phyloP scores from a whole-genome alignment of 2,329 filamentous ascomycete genomes.

The Orbilia brochopaga region DNA sequence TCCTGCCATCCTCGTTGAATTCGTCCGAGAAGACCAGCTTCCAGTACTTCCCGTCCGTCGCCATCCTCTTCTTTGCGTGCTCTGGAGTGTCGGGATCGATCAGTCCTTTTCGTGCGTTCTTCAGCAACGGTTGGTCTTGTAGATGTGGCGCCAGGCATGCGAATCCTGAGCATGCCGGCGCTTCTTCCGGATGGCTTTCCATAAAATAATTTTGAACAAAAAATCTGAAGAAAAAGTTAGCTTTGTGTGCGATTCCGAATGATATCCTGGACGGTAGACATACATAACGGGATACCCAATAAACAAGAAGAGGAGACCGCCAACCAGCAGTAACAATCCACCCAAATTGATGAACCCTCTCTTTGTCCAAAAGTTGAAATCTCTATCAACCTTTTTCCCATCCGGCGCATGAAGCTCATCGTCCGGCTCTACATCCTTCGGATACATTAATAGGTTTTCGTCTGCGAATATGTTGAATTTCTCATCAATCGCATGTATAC shows the following conservation, averaged over 20 bases:
- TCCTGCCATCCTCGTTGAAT: constrained; percentile 71
- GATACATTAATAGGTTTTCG: constrained; percentile 70
- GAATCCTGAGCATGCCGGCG: constrained; percentile 59
- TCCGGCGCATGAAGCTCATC: constrained; percentile 75
- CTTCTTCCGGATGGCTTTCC: neutral
- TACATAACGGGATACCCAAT: constrained; percentile 74
- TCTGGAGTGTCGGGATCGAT: constrained; percentile 73
- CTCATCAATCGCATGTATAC: constrained; percentile 74
- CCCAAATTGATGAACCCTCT: constrained; percentile 71
- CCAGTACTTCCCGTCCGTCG: constrained; percentile 67
- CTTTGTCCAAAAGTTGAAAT: constrained; percentile 70
- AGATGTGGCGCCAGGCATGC: constrained; percentile 62
- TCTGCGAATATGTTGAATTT: constrained; percentile 76
- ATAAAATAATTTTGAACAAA: constrained; percentile 38
- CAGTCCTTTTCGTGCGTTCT: constrained; percentile 67
- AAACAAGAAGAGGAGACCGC: constrained; percentile 70
- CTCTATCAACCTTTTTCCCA: constrained; percentile 67
- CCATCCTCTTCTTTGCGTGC: constrained; percentile 64
- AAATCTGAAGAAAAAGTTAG: constrained; percentile 30
- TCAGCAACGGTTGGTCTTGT: constrained; percentile 60
- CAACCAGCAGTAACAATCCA: constrained; percentile 66
- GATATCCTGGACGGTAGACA: constrained; percentile 55
- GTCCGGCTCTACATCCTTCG: constrained; percentile 75
- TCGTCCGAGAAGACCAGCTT: constrained; percentile 74
- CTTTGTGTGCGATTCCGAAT: neutral